Base-by-base conservation (phyloP, 208 protist species). In the Leishmania arabica region DNA sequence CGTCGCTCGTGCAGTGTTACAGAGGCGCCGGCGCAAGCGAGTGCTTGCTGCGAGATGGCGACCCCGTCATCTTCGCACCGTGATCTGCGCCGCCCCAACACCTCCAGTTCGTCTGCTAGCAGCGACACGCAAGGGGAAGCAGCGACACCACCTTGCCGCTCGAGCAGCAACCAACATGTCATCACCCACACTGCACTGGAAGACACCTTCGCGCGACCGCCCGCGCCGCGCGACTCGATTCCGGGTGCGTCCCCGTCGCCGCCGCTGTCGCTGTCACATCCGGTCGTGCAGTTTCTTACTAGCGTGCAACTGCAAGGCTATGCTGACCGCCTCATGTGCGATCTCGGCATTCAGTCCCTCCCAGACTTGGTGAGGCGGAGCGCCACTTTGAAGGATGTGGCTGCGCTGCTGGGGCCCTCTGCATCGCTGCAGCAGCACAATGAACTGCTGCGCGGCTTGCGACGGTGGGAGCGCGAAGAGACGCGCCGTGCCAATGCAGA, bases 291-390 rank as follows among this genome's bases (percentile, higher is more conserved):
- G 72, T 96, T 97, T 83, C 84, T 97, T 13, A 89, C 92, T 3
- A 78, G 84, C 0, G 77, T 94, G 42, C 89, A 95, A 76, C 79
- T 97, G 40, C 95, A 97, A 65, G 95, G 95, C 17, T 97, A 90
- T 83, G 86, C 87, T 1, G 77, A 85, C 15, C 76, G 80, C 8
- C 68, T 96, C 49, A 79, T 96, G 56, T 70, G 86, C 6, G 78
- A 77, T 19, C 74, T 77, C 74, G 83, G 81, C 9, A 66, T 95
- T 74, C 77, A 72, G 27, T 87, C 84, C 15, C 84, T 95, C 71
- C 80, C 87, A 17, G 86, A 86, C 11, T 88, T 97, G n/a, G 54
- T 79, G 1, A 80, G 68, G n/a, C 37, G 42, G 24, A 86, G 86
- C 9, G 56, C 47, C 21, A 86, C 77, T 53, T 89, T 89, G 60